These are phyloP conservation scores for Erysimum cheiranthoides DNA, from an alignment of 345 rosid genomes.

Conservation along the genomic window DNA sequence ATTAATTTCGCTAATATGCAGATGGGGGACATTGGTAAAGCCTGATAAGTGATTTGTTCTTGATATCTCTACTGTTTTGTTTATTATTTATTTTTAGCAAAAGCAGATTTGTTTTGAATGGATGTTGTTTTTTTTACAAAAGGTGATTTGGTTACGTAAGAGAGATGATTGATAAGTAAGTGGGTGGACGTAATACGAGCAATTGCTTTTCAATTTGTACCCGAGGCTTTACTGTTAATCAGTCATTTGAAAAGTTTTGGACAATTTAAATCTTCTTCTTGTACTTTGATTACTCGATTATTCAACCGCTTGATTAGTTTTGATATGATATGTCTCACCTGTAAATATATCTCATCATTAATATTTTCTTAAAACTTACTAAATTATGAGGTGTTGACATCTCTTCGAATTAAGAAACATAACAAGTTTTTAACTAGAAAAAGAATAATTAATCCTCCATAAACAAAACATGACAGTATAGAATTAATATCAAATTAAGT, in stretches of 20 bases:
- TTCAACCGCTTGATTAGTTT: conserved; percentile 1
- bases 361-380: not conserved
- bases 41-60: conserved; percentile 43
- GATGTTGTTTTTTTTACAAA: conserved; percentile 30
- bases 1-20: conserved; percentile 26
- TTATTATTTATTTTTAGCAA: conserved; percentile 13
- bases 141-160: conserved; percentile 44
- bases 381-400: conserved; percentile 5
- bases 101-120: conserved; percentile 29
- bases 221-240: conserved; percentile 18
- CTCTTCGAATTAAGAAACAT: conserved; percentile 8
- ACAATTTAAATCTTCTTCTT: conserved; percentile 7
- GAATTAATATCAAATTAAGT: not conserved
- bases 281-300: conserved; percentile 8
- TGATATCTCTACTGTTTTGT: conserved; percentile 29
- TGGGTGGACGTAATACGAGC: conserved; percentile 54
- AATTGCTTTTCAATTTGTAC: conserved; percentile 44
- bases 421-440: not conserved
- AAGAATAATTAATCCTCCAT: not conserved
- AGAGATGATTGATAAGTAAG: conserved; percentile 45
- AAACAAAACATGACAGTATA: not conserved
- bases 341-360: not conserved
- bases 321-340: conserved; percentile 6
- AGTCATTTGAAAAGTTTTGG: conserved; percentile 7
- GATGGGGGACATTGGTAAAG: conserved; percentile 41